Evolutionary conservation across 108 stramenopile species (phyloP).

Genomic region (Pseudonitzschia multiseries): DNA sequence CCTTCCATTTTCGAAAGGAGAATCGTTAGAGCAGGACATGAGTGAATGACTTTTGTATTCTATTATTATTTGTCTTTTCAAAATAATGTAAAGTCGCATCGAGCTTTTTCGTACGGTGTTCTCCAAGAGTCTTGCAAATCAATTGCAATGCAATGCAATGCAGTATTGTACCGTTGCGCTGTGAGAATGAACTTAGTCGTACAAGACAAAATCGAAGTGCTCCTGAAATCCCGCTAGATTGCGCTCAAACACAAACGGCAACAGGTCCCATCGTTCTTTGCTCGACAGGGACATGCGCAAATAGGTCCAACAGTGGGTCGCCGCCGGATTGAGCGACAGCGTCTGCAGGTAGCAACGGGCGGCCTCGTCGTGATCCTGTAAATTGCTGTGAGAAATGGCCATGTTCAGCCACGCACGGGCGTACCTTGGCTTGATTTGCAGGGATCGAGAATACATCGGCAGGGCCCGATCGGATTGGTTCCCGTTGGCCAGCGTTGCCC

Average conservation of each 20-base stretch:
- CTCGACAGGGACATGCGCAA: slow-evolving; percentile 91
- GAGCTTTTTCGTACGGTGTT: too few species aligned
- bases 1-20: too few species aligned
- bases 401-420: slow-evolving; percentile 96
- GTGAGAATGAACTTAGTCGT: not conserved
- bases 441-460: slow-evolving; percentile 73
- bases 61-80: too few species aligned
- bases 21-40: too few species aligned
- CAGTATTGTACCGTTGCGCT: too few species aligned
- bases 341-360: slow-evolving; percentile 92
- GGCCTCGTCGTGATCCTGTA: slow-evolving; percentile 85
- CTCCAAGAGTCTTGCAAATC: too few species aligned
- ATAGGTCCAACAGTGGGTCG: slow-evolving; percentile 94
- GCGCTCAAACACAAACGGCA: slow-evolving; percentile 74
- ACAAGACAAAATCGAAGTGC: slow-evolving; percentile 78
- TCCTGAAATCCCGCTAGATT: slow-evolving; percentile 74
- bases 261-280: slow-evolving; percentile 88
- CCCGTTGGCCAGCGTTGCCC: slow-evolving; percentile 95
- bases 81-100: too few species aligned
- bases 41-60: too few species aligned
- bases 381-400: slow-evolving; percentile 91
- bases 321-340: slow-evolving; percentile 86
- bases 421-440: slow-evolving; percentile 90
- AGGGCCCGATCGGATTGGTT: slow-evolving; percentile 86
- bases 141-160: too few species aligned